Base-by-base conservation (phyloP, 1,139 yeast genomes). In the Candida pseudoviswanathii region DNA sequence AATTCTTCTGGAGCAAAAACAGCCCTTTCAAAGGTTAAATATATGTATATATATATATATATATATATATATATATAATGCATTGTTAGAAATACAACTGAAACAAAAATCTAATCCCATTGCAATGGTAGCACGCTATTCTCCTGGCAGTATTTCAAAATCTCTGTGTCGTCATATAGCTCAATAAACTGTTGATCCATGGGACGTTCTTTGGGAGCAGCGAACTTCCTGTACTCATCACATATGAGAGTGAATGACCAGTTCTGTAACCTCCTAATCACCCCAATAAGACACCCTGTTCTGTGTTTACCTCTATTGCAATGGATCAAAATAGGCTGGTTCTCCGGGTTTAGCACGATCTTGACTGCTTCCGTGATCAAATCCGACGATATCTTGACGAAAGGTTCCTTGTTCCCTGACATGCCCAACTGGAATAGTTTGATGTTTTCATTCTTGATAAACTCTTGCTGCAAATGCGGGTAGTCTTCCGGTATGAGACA, bases 271-370 rank as follows among this genome's bases (percentile, higher is more conserved):
- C 95, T 77, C 52, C 99, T 72, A 40, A 94, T 75, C 57, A 97
- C 94, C 2, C 99, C 99, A 8, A 94, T 94, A 16, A 94, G 75
- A 66, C 98, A 94, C 0, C 99, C 99, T 0, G 99, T 94, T 58
- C 99, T 79, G 65, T 94, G 99, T 61, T 94, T 94, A 6, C 99
- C 99, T 51, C 97, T 75, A 67, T 94, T 94, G 68, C 99, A 94
- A 68, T 94, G 99, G 43, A 94, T 89, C 52, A 94, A 73, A 10
- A 94, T 75, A 0, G 99, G 99, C 51, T 91, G 98, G 66, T 94
- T 92, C 16, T 66, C 82, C 0, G 97, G 97, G 60, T 94, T 77
- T 11, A 91, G 67, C 10, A 91, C 90, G 27, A 91, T 85, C 60
- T 86, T 85, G 53, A 92, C 73, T 0, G 98, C 97, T 53, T 83